Percentiles rank a stretch among this genome's conserved stretches.
These are phyloP conservation scores for Chaetomiaceae sp. DNA, from an alignment of 2,329 filamentous ascomycete species.

Conservation along the genomic window DNA sequence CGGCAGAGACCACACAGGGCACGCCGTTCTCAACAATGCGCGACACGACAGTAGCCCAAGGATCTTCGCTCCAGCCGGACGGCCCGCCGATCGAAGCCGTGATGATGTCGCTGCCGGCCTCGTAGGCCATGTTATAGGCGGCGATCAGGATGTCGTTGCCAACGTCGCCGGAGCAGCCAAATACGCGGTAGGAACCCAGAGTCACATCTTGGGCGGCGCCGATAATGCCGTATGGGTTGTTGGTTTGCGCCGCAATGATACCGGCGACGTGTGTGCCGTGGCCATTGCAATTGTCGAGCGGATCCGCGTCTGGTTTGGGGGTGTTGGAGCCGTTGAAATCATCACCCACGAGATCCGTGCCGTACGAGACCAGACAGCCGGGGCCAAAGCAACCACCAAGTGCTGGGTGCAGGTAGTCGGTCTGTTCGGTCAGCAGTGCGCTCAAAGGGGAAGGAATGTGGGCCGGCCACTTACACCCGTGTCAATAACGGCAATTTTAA, in stretches of 20 bases:
- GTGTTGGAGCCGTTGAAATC: slow-evolving; percentile 38
- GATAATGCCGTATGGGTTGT: slow-evolving; percentile 50
- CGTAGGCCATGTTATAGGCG: slow-evolving; percentile 55
- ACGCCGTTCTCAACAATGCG: slow-evolving; percentile 51
- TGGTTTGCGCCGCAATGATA: slow-evolving; percentile 54
- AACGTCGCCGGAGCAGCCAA: slow-evolving; percentile 49
- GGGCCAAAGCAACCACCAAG: slow-evolving; percentile 60
- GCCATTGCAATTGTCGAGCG: slow-evolving; percentile 50
- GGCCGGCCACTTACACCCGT: slow-evolving; percentile 42
- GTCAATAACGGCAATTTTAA: slow-evolving; percentile 51
- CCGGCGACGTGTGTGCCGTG: slow-evolving; percentile 61
- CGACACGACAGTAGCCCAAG: slow-evolving; percentile 46
- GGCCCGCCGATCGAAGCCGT: slow-evolving; percentile 49
- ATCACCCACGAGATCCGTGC: slow-evolving; percentile 55
- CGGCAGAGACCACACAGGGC: slow-evolving; percentile 48
- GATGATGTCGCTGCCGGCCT: slow-evolving; percentile 56
- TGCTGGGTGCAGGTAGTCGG: slow-evolving; percentile 59
- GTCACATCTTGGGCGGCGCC: slow-evolving; percentile 53
- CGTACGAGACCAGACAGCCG: slow-evolving; percentile 53
- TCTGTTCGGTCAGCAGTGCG: slow-evolving; percentile 31
- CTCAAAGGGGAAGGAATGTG: neutral
- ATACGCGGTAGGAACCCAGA: slow-evolving; percentile 53
- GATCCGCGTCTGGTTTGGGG: slow-evolving; percentile 44
- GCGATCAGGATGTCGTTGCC: slow-evolving; percentile 53
- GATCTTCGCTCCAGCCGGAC: slow-evolving; percentile 48